Evolutionary conservation across 2,329 filamentous ascomycete genomes (phyloP), one percentile per base, ranked within the genome.

Genomic region (Fusarium sp.): DNA sequence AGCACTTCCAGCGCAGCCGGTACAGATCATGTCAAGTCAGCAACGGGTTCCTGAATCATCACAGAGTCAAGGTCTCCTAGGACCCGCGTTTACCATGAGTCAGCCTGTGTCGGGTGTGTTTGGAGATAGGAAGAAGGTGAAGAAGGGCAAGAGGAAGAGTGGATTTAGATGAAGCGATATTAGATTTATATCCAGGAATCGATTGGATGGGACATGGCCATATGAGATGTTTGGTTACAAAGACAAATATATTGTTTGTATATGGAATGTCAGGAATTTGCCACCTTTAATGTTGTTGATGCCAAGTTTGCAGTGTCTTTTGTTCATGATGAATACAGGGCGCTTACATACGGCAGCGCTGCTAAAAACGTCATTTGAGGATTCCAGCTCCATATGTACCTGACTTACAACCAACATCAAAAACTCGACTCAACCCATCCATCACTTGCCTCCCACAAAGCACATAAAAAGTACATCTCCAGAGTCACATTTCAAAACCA

Each of bases 61-160:
- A 23, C 81, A 81, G 71, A 76, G 73, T 34, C 74, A 78, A 38
- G 74, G 68, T 1, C 56, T 71, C 2, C 58, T 73, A 11, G 71
- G 74, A 40, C 73, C 78, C n/a, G 72, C 74, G 3, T 66, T 79
- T 57, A 76, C 78, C n/a, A 83, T 83, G 79, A 84, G 83, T 56
- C 83, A 85, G 70, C 80, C 82, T 9, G 73, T 82, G 13, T 63
- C 78, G n/a, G 84, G 84, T 2, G 68, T 75, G 4, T 84, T 84
- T 79, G 84, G 84, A 25, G 80, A 79, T 67, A 77, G 83, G 54
- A 79, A 78, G 64, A 78, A 76, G 66, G 79, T 76, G 58, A 83
- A 83, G 76, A 84, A 83, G 73, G 64, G 68, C 14, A 83, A 82
- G 75, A 81, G 78, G 73, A 81, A 77, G 73, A 79, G 77, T 9